phyloP scores from a whole-genome alignment of 495 filamentous ascomycete species.

The Neurospora tetrasperma region DNA sequence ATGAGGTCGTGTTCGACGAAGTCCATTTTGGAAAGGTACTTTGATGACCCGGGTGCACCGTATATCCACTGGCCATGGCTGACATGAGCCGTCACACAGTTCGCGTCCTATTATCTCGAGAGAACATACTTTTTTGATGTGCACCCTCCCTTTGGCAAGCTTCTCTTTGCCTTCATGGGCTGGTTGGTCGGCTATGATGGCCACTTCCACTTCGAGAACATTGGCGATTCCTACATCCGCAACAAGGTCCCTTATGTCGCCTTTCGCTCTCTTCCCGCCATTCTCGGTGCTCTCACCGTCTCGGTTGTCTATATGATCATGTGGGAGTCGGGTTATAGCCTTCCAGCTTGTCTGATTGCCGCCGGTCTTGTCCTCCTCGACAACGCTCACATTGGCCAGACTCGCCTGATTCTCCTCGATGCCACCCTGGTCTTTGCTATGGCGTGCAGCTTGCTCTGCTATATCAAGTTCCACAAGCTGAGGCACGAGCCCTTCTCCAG shows the following conservation, averaged over 20 bases:
- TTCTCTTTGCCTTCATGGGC: conserved; percentile 84
- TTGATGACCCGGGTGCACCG: neutral
- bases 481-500: conserved; percentile 79
- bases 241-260: conserved; percentile 97
- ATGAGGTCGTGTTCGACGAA: conserved; percentile 97
- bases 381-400: conserved; percentile 97
- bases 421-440: conserved; percentile 90
- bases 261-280: conserved; percentile 85
- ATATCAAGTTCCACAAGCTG: conserved; percentile 96
- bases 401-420: conserved; percentile 88
- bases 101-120: conserved; percentile 93
- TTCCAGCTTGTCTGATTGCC: conserved; percentile 83
- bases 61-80: conserved; percentile 1
- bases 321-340: conserved; percentile 98
- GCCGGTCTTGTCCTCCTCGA: conserved; percentile 86
- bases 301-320: conserved; percentile 94
- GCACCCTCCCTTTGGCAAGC: conserved; percentile 91
- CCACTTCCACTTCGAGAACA: conserved; percentile 97
- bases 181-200: conserved; percentile 96
- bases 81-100: conserved; percentile 38
- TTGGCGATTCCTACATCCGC: conserved; percentile 93
- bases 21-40: conserved; percentile 94
- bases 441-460: conserved; percentile 85
- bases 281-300: conserved; percentile 85
- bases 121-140: conserved; percentile 99